These are phyloP conservation scores for Amaranthus palmeri DNA, from an alignment of 148 eudicot genomes.

Conservation along the genomic window DNA sequence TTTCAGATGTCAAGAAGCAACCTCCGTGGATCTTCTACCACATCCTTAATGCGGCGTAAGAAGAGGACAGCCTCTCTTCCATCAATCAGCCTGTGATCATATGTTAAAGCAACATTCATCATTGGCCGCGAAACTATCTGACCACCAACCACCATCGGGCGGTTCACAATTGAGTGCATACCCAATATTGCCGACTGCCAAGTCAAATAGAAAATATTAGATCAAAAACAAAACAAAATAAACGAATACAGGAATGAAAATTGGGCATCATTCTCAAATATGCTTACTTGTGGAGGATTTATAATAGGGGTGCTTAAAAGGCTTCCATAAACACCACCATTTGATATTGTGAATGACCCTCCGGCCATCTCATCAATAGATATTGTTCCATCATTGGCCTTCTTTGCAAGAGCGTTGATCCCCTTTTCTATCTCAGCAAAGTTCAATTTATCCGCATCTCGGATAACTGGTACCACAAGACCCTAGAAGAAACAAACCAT, in stretches of 20 bases:
- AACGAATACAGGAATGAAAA: neutral
- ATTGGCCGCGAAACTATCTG: conserved; percentile 79
- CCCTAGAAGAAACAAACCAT: conserved; percentile 43
- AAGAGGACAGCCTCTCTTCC: conserved; percentile 98
- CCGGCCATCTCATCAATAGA: conserved; percentile 98
- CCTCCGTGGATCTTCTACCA: conserved; percentile 94
- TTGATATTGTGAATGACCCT: conserved; percentile 87
- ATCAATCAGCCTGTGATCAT: conserved; percentile 94
- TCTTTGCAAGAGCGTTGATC: conserved; percentile 81
- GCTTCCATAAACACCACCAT: conserved; percentile 99
- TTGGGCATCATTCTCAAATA: neutral
- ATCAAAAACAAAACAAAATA: neutral
- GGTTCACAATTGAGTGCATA: conserved; percentile 51
- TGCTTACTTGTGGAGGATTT: conserved; percentile 92
- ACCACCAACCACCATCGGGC: conserved; percentile 57
- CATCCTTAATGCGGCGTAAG: conserved; percentile 89
- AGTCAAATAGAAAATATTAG: neutral
- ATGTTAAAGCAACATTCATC: conserved; percentile 95
- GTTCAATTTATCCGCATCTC: conserved; percentile 74
- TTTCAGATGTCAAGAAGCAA: conserved; percentile 75
- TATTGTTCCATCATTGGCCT: conserved; percentile 73
- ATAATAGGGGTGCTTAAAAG: conserved; percentile 93
- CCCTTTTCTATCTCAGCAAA: conserved; percentile 90
- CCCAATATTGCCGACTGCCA: conserved; percentile 54
- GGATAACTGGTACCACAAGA: conserved; percentile 91